A percentile compares a stretch with the other conserved stretches of the same genome.
These are phyloP conservation scores for Glaciozyma martinii DNA, from an alignment of 768 basidiomycete species.

Conservation along the genomic window DNA sequence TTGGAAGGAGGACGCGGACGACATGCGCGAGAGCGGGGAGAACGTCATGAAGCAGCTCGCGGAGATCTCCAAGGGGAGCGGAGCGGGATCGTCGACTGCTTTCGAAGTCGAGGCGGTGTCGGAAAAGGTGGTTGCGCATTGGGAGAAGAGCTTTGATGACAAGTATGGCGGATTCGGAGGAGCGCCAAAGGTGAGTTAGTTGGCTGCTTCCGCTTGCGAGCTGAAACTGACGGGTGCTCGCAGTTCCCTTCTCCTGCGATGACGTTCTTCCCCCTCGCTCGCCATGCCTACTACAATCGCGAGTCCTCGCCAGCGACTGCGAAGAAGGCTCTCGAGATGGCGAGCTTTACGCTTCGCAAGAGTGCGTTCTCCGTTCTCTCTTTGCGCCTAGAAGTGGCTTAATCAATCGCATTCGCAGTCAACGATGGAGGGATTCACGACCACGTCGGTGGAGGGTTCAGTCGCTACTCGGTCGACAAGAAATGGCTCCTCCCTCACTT, in stretches of 20 bases:
- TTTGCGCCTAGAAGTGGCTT: no score
- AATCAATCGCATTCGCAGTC: neutral
- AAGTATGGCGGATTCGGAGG: neutral
- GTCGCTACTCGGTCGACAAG: conserved; percentile 44
- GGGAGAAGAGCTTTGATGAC: neutral
- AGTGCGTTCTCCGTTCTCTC: no score
- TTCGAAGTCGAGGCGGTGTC: neutral
- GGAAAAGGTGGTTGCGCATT: neutral
- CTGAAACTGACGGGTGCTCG: neutral
- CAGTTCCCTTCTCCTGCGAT: neutral
- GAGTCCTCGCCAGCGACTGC: neutral
- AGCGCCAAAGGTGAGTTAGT: neutral
- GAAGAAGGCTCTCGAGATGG: neutral
- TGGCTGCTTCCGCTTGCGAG: neutral
- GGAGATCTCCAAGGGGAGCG: neutral
- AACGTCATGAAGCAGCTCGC: neutral
- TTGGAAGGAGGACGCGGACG: neutral
- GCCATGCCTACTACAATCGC: neutral
- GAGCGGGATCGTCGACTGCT: neutral
- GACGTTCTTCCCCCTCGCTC: neutral
- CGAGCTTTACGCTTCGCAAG: neutral
- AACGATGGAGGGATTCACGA: conserved; percentile 36
- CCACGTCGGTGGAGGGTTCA: conserved; percentile 43
- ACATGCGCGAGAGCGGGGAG: neutral
- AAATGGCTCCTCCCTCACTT: conserved; percentile 43